These are phyloP conservation scores for Candida sanyaensis DNA, from an alignment of 1,139 yeast species.

Conservation along the genomic window DNA sequence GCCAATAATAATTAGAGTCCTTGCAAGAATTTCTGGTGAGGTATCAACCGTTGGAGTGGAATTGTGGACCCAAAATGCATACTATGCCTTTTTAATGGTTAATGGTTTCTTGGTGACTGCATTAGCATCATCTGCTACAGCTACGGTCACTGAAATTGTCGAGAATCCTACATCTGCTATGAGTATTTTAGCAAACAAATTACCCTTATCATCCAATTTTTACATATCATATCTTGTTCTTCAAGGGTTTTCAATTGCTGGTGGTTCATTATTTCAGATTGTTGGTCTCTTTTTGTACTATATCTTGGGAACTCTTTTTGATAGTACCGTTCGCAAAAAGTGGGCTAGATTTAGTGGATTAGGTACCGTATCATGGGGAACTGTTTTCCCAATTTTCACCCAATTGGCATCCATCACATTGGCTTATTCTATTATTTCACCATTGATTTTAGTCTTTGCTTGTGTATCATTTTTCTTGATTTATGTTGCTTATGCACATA, in stretches of 20 bases:
- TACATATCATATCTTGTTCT: constrained; percentile 69
- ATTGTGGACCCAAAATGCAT: constrained; percentile 71
- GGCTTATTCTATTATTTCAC: constrained; percentile 82
- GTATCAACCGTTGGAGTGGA: constrained; percentile 67
- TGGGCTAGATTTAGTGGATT: constrained; percentile 71
- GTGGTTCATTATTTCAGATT: constrained; percentile 79
- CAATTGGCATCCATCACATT: constrained; percentile 79
- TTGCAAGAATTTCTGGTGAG: constrained; percentile 70
- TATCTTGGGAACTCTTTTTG: constrained; percentile 72
- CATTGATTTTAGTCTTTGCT: constrained; percentile 68
- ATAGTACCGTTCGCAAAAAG: constrained; percentile 83
- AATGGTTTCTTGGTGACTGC: constrained; percentile 74
- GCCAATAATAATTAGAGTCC: constrained; percentile 73
- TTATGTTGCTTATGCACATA: constrained; percentile 80
- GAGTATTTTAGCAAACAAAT: constrained; percentile 64
- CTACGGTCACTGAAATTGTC: constrained; percentile 69
- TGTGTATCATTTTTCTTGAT: constrained; percentile 67
- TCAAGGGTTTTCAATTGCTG: constrained; percentile 82
- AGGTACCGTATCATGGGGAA: constrained; percentile 79
- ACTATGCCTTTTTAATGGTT: constrained; percentile 69
- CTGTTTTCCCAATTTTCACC: constrained; percentile 81
- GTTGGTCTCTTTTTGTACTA: constrained; percentile 71
- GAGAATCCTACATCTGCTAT: constrained; percentile 68
- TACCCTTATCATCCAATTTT: constrained; percentile 91
- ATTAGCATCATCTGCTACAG: constrained; percentile 69